Evolutionary conservation across 371 early-diverging fungal species (phyloP), one percentile per base, ranked within the genome.

Genomic region (Lichtheimia corymbifera): DNA sequence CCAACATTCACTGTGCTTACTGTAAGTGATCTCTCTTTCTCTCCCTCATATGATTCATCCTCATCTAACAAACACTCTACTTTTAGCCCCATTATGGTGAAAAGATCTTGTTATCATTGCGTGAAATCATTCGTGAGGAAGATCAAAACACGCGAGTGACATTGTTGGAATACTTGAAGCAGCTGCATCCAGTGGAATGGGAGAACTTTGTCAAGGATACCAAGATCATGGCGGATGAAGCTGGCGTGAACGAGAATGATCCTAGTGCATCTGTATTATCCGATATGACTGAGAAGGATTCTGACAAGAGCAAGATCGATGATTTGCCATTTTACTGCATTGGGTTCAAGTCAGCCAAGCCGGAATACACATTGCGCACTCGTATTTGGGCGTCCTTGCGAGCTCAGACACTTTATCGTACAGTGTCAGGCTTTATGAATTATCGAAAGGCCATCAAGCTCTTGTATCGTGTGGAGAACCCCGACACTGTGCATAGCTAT

Each of bases 201-300:
- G 93, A 91, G 54, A 94, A 94, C 74, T 95, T 93, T 79, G 93
- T 95, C 27, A 85, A 89, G 66, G 93, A 94, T 64, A 93, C 91
- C 54, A 93, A 92, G 74, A 83, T 91, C 25, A 63, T 91, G 63
- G 91, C 83, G 1, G 90, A 90, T 45, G 88, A 83, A 50, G 57
- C 28, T 12, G 22, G n/a, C 30, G 40, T 45, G 17, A 52, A 40
- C 25, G 67, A 59, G 13, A 41, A 28, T 49, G 55, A 57, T 7
- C 30, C 71, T 71, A 63, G 52, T 44, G 40, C 45, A 2, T 55
- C 61, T 5, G 60, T 30, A 15, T 43, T 66, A 7, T 64, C 68
- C 22, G 61, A 66, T 28, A 50, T 58, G 20, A 43, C 52, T 17
- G 63, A 67, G 35, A 57, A 62, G 17, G 55, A 57, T 17, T n/a